Evolutionary conservation across 2,329 filamentous ascomycete species (phyloP).

Genomic region (Colletotrichum orbiculare): DNA sequence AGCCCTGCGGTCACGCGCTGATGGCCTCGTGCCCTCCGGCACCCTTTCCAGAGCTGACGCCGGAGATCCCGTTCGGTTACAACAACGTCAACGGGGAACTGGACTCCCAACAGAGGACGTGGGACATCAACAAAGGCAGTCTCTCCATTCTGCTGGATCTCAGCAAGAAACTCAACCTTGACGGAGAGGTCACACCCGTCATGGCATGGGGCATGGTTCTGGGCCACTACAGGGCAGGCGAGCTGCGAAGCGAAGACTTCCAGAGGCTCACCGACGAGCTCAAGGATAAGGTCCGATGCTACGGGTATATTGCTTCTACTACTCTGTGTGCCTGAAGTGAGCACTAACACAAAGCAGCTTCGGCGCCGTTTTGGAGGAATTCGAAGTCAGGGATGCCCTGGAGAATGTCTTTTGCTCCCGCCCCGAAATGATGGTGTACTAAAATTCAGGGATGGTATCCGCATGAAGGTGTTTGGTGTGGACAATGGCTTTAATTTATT

Average conservation of each 20-base stretch:
- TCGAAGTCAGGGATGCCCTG: constrained; percentile 81
- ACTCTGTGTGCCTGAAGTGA: background rate
- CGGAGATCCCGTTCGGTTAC: constrained; percentile 65
- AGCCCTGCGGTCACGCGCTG: constrained; percentile 87
- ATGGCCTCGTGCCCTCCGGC: constrained; percentile 92
- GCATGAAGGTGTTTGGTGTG: too few relatives aligned
- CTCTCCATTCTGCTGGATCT: constrained; percentile 85
- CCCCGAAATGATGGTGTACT: constrained; percentile 34
- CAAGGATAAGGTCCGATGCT: constrained; percentile 85
- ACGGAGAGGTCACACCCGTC: constrained; percentile 92
- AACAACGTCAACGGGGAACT: constrained; percentile 48
- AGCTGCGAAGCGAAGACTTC: constrained; percentile 77
- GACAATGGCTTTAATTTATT: background rate
- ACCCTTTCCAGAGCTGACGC: constrained; percentile 60
- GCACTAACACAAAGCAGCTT: constrained; percentile 55
- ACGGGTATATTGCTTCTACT: constrained; percentile 74
- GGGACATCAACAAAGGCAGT: constrained; percentile 81
- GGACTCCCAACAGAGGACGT: constrained; percentile 76
- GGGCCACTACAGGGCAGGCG: constrained; percentile 74
- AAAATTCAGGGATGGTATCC: background rate
- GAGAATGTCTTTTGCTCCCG: constrained; percentile 70
- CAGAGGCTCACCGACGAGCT: constrained; percentile 78
- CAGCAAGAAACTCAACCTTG: constrained; percentile 83
- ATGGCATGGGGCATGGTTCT: constrained; percentile 92
- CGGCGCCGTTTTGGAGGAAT: constrained; percentile 73